Evolutionary conservation across 495 filamentous ascomycete species (phyloP).

Genomic region (Diplogelasinospora grovesii): DNA sequence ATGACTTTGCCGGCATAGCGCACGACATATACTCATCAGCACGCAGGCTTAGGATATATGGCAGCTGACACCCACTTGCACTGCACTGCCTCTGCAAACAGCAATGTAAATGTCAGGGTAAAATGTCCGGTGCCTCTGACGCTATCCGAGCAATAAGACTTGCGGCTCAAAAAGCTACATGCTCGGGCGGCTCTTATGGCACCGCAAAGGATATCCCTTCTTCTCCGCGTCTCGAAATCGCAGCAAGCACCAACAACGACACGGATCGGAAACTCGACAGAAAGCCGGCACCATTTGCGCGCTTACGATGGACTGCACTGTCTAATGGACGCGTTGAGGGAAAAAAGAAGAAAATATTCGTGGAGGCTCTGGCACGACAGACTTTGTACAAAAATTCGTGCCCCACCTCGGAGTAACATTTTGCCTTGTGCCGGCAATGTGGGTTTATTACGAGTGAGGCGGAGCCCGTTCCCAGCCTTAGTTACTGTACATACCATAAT

Average conservation of each 20-base stretch:
- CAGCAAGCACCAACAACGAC: conserved; percentile 63
- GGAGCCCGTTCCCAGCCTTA: too few species aligned
- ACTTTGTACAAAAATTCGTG: background rate
- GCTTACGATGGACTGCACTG: conserved; percentile 74
- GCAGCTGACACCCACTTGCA: background rate
- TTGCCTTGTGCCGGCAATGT: conserved; percentile 20
- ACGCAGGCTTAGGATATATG: too few species aligned
- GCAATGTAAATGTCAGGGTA: background rate
- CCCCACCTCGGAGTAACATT: conserved; percentile 17
- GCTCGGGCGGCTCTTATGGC: conserved; percentile 90
- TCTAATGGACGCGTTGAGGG: conserved; percentile 73
- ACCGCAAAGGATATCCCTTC: conserved; percentile 49
- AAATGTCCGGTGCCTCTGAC: conserved; percentile 82
- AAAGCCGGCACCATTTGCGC: conserved; percentile 55
- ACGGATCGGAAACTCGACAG: conserved; percentile 55
- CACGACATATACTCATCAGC: too few species aligned
- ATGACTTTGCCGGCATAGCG: too few species aligned
- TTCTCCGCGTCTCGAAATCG: conserved; percentile 84
- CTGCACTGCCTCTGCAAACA: background rate
- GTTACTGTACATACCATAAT: too few species aligned
- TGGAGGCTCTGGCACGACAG: background rate
- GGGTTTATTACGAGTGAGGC: too few species aligned
- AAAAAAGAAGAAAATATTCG: conserved; percentile 32
- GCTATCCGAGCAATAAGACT: conserved; percentile 69
- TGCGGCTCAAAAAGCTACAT: conserved; percentile 35